phyloP scores from a whole-genome alignment of 169 alveolate species.

The Plasmodium ovale region DNA sequence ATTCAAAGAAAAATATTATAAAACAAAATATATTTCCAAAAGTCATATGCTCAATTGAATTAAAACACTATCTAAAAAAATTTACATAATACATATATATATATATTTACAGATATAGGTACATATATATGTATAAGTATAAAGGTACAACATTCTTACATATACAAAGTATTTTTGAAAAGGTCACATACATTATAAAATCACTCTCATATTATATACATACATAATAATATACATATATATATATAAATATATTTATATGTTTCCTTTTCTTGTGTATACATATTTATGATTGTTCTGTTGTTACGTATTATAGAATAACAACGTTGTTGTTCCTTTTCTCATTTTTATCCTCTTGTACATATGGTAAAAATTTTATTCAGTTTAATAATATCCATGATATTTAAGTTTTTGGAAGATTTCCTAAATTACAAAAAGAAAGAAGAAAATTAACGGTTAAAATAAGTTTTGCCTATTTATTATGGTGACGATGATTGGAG shows the following conservation, averaged over 20 bases:
- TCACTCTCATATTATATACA: neutral
- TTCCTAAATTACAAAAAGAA: conserved; percentile 15
- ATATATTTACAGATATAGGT: no score
- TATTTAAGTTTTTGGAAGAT: conserved; percentile 34
- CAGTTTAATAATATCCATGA: conserved; percentile 44
- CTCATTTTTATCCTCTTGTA: neutral
- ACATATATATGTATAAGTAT: neutral
- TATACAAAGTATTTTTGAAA: neutral
- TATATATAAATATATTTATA: neutral
- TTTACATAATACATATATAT: no score
- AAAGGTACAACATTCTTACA: neutral
- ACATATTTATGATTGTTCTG: neutral
- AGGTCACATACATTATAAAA: neutral
- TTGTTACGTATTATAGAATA: neutral
- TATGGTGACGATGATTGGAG: no score
- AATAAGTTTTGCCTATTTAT: no score
- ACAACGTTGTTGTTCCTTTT: no score
- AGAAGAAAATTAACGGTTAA: no score
- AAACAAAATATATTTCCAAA: neutral
- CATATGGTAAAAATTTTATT: neutral
- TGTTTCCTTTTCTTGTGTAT: neutral
- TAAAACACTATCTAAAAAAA: neutral
- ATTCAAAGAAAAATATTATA: neutral
- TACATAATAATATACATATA: neutral
- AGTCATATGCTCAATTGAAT: neutral